Evolutionary conservation across 306 rosid species (phyloP).

Genomic region (Cucumis sativus): Cucumber_9930_V3 NC_026660.2:9253001-9253500

Average conservation of each 20-base stretch:
- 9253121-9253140: not conserved
- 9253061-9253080: no score
- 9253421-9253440: no score
- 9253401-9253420: not conserved
- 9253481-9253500: no score
- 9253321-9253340: slow-evolving; percentile 95
- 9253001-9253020: no score
- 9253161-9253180: not conserved
- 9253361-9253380: slow-evolving; percentile 50
- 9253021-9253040: no score
- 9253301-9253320: slow-evolving; percentile 49
- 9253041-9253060: no score
- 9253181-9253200: not conserved
- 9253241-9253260: not conserved
- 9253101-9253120: no score
- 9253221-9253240: not conserved
- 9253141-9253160: not conserved
- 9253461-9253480: no score
- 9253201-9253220: not conserved
- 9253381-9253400: slow-evolving; percentile 39
- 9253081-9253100: no score
- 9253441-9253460: no score
- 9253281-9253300: slow-evolving; percentile 4
- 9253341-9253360: slow-evolving; percentile 78
- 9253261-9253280: not conserved